Conservation (phyloP, 768 basidiomycete genomes). For the Inosperma sp. region DNA sequence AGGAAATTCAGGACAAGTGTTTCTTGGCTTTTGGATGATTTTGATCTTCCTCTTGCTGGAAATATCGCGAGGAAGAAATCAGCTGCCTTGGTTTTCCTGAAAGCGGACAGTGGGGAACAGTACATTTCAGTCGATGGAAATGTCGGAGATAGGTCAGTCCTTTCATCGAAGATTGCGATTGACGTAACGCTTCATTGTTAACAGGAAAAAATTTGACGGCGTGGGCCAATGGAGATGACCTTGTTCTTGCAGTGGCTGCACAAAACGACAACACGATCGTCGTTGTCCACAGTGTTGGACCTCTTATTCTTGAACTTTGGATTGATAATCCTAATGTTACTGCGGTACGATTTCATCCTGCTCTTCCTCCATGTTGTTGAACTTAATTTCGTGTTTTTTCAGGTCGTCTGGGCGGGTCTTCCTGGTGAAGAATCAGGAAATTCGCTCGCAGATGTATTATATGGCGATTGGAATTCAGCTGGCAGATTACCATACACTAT, state of each 20-base stretch:
- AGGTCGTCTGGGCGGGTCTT: constrained; percentile 63
- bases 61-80: constrained; percentile 46
- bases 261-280: constrained; percentile 71
- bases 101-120: constrained; percentile 79
- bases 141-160: constrained; percentile 59
- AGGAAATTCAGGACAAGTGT: constrained; percentile 60
- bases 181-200: background rate
- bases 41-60: constrained; percentile 48
- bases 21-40: constrained; percentile 69
- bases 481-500: constrained; percentile 73
- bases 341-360: constrained; percentile 42
- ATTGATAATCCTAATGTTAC: constrained; percentile 70
- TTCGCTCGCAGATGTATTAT: constrained; percentile 65
- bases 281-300: constrained; percentile 59
- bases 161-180: background rate
- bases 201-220: constrained; percentile 16
- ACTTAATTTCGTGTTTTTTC: background rate
- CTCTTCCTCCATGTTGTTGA: constrained; percentile 13
- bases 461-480: constrained; percentile 63
- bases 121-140: constrained; percentile 81
- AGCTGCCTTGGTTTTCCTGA: constrained; percentile 76
- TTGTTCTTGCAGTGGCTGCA: constrained; percentile 64
- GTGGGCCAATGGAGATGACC: constrained; percentile 63
- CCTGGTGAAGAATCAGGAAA: constrained; percentile 71
- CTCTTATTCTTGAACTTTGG: constrained; percentile 60